phyloP scores from a whole-genome alignment of 768 basidiomycete genomes.

The Russula emetica region DNA sequence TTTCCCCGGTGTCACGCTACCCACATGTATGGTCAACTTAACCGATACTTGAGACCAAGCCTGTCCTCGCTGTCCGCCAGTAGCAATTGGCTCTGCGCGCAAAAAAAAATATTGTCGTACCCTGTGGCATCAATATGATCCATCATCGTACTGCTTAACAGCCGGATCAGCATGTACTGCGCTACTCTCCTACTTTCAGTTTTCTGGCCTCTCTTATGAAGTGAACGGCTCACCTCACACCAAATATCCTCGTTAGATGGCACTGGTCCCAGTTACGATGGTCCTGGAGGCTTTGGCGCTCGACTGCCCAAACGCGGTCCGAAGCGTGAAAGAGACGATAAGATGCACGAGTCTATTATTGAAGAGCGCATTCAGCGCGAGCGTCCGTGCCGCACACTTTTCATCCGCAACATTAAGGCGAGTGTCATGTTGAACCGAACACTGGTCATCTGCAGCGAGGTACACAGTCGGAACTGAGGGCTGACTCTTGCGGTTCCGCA shows the following conservation, averaged over 20 bases:
- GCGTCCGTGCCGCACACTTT: constrained; percentile 90
- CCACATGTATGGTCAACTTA: constrained; percentile 18
- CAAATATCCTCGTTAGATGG: constrained; percentile 53
- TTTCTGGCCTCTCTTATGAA: constrained; percentile 22
- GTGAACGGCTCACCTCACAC: constrained; percentile 28
- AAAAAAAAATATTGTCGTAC: constrained; percentile 9
- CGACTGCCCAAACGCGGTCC: constrained; percentile 44
- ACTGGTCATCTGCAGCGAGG: constrained; percentile 5
- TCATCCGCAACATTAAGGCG: constrained; percentile 98
- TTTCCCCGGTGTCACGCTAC: neutral
- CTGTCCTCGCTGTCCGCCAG: constrained; percentile 2
- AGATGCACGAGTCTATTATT: constrained; percentile 86
- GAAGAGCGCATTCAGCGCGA: constrained; percentile 93
- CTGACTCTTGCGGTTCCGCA: constrained; percentile 18
- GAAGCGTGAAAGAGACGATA: constrained; percentile 81
- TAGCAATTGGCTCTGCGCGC: constrained; percentile 14
- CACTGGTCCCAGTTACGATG: constrained; percentile 53
- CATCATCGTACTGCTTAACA: constrained; percentile 7
- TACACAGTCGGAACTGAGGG: constrained; percentile 3
- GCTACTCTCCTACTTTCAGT: constrained; percentile 18
- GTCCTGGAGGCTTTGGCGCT: constrained; percentile 41
- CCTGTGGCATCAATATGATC: constrained; percentile 13
- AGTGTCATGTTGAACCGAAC: constrained; percentile 39
- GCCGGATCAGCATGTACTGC: constrained; percentile 3
- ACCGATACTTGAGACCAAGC: constrained; percentile 16